A percentile compares a stretch with the other conserved stretches of the same genome.
Evolutionary conservation across 768 basidiomycete genomes (phyloP).

Genomic region (Agaricus subrufescens): DNA sequence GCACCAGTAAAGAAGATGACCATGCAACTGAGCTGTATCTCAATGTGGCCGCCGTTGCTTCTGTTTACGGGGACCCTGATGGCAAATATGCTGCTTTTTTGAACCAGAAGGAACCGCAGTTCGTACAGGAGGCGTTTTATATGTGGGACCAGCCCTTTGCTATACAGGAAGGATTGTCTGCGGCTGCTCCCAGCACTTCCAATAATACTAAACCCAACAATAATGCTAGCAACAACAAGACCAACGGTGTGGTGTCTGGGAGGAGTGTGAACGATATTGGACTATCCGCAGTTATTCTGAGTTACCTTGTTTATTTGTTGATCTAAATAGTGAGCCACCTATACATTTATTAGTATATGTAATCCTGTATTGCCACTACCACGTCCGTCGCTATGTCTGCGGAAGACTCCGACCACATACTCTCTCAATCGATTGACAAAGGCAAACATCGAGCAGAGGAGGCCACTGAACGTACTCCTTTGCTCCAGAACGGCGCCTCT

Average conservation of each 20-base stretch:
- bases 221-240: neutral
- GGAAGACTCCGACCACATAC: neutral
- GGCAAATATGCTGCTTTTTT: constrained; percentile 51
- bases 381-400: neutral
- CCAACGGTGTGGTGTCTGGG: neutral
- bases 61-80: constrained; percentile 57
- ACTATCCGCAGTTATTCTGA: neutral
- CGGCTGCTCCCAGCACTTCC: no score
- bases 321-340: neutral
- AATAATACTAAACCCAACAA: neutral
- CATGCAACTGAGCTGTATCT: constrained; percentile 50
- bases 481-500: constrained; percentile 34
- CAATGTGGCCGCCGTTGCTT: constrained; percentile 50
- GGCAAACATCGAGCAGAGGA: constrained; percentile 50
- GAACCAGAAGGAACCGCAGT: constrained; percentile 28
- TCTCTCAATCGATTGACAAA: constrained; percentile 25
- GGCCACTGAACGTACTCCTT: constrained; percentile 49
- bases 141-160: constrained; percentile 53
- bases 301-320: constrained; percentile 3
- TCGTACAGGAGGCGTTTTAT: constrained; percentile 42
- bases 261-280: neutral
- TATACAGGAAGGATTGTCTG: constrained; percentile 11
- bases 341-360: neutral
- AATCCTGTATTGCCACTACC: neutral
- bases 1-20: constrained; percentile 25